These are phyloP conservation scores for Colletotrichum sp. DNA, from an alignment of 2,329 filamentous ascomycete genomes.

Conservation along the genomic window DNA sequence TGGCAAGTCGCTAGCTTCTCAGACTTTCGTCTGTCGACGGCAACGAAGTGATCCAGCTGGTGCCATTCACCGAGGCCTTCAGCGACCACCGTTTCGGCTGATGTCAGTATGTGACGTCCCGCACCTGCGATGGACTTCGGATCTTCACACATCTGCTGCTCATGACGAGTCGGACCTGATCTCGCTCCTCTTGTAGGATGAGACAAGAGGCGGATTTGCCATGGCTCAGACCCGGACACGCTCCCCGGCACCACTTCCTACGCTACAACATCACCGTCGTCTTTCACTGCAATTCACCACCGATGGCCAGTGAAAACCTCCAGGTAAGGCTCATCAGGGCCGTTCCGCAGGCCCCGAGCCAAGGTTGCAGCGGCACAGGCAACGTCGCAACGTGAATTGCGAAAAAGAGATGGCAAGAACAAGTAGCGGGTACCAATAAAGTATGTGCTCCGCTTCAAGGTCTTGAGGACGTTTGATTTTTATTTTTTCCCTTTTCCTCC, in stretches of 20 bases:
- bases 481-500: neutral
- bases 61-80: neutral
- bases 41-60: neutral
- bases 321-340: neutral
- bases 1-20: neutral
- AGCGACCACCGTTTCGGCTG: neutral
- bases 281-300: neutral
- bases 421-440: constrained; percentile 10
- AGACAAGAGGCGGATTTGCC: neutral
- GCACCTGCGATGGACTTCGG: neutral
- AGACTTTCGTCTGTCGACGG: neutral
- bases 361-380: neutral
- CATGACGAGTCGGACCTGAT: neutral
- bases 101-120: neutral
- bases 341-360: constrained; percentile 13
- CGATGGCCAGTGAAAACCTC: neutral
- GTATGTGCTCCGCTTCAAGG: constrained; percentile 3
- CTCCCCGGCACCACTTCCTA: neutral
- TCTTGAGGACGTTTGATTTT: constrained; percentile 1
- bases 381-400: neutral
- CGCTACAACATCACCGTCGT: neutral
- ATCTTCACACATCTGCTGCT: neutral
- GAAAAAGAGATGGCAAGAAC: neutral
- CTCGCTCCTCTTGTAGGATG: neutral
- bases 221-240: neutral